Base-by-base conservation (phyloP, 2,329 filamentous ascomycete genomes). In the Torrubiella hemipterigena region DNA sequence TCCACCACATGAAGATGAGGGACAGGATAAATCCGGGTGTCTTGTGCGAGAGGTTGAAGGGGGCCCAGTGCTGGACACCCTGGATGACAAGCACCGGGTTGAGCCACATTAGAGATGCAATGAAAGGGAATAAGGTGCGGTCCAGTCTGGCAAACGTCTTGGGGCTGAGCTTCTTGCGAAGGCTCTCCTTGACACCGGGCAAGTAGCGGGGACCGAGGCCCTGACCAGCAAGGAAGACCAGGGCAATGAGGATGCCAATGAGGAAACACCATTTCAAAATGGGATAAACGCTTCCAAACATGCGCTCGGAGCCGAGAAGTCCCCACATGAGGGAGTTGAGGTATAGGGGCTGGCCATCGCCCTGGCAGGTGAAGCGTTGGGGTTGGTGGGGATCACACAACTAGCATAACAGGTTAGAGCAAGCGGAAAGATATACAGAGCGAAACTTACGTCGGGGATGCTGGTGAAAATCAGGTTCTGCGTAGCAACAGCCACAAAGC, bases 271-370 rank as follows among this genome's bases (percentile, higher is more conserved):
- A 60, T 42, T 54, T 55, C 34, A 63, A 49, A 17, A 61, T 41
- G 4, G 58, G 58, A 34, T 62, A 62, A 21, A 61, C 40, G 4
- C 48, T 45, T 33, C 54, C 51, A 42, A 63, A 63, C 52, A 62
- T 51, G 11, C 65, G 54, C 2, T 51, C 49, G 0, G 67, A 67
- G 2, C 67, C 67, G 12, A 70, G 58, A n/a, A 59, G 54, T 27
- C 61, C 67, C 65, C 65, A 69, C 34, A 68, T 58, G 12, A 67
- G 30, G 14, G 34, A 52, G 1, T 58, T 60, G 3, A 59, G 58
- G 3, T 58, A 65, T 39, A 59, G 64, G 5, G 62, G 56, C n/a
- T 59, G 61, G n/a, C 59, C 54, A 7, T 61, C 63, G 36, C 57
- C 54, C 11, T 63, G 63, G 39, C 66, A 70, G 14, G 55, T 58